Evolutionary conservation across 495 filamentous ascomycete species (phyloP), one percentile per base, ranked within the genome.

Genomic region (Aspergillus haitiensis): DNA sequence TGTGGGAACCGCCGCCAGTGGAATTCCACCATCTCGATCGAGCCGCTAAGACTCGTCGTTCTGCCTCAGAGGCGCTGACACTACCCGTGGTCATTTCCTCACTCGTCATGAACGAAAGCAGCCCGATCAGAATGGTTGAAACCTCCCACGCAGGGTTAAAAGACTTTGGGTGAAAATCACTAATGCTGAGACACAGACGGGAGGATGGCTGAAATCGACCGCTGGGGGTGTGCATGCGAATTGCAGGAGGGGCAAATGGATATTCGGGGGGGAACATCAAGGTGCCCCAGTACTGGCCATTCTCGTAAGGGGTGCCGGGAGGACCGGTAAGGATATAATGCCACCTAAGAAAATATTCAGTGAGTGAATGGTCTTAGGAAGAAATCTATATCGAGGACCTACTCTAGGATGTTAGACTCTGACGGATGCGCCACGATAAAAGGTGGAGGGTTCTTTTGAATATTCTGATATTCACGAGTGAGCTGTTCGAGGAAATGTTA

Each of bases 131-230:
- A 65, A 98, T 98, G 4, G 94, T 98, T 45, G 87, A 91, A 10
- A 98, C 94, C 65, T 96, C 92, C 94, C 94, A 98, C n/a, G 94
- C 93, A 9, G 94, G 94, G 69, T 98, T 98, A 82, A 98, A 98
- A 40, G 89, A 93, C 66, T 93, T 92, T 0, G 94, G 94, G 71
- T 98, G 94, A 75, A 98, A 98, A 71, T 98, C 94, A 61, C 86
- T 90, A 66, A 98, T 98, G 70, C 88, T 91, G 55, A 98, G 89
- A 66, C 95, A 98, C 15, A 98, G 86, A 16, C 95, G 87, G 9
- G 90, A 92, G 2, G 87, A 91, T 9, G 92, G 91, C 70, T 96
- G 92, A 78, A 98, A 98, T 71, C 93, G 88, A 62, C 93, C 94
- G 31, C 88, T 92, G 40, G 94, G 94, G 0, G 94, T 98, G 77